Evolutionary conservation across 75 land plant species (phyloP).

Genomic region (Sequoia sempervirens): DNA sequence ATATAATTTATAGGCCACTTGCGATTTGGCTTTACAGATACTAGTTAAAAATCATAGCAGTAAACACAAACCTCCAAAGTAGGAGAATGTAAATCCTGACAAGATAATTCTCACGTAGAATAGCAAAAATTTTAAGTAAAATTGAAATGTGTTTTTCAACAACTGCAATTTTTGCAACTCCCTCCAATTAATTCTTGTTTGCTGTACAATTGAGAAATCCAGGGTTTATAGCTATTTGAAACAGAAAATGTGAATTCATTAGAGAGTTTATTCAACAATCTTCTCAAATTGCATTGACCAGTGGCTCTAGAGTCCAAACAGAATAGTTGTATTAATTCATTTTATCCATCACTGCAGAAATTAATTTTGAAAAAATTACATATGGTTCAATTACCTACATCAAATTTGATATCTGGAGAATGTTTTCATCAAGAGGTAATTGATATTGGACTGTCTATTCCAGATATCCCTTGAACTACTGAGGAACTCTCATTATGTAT

Average conservation of each 20-base stretch:
- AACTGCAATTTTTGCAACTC: neutral
- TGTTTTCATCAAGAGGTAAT: neutral
- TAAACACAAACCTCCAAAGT: neutral
- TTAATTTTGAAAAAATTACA: neutral
- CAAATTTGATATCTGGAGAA: neutral
- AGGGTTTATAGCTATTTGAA: neutral
- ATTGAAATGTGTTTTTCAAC: neutral
- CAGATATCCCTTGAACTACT: neutral
- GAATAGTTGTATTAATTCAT: too few species aligned
- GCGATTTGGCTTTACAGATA: neutral
- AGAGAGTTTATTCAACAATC: neutral
- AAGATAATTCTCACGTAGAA: neutral
- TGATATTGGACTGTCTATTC: neutral
- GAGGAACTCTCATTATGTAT: neutral
- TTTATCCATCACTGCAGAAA: neutral
- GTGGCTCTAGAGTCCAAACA: too few species aligned
- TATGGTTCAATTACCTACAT: neutral
- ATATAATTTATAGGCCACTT: neutral
- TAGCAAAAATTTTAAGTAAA: neutral
- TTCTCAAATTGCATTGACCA: neutral
- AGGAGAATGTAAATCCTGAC: neutral
- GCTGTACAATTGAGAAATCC: neutral
- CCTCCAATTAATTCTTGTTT: neutral
- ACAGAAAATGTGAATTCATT: neutral
- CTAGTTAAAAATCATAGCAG: neutral